phyloP scores from a whole-genome alignment of 768 basidiomycete species.

The Serpula lacrymans region DNA sequence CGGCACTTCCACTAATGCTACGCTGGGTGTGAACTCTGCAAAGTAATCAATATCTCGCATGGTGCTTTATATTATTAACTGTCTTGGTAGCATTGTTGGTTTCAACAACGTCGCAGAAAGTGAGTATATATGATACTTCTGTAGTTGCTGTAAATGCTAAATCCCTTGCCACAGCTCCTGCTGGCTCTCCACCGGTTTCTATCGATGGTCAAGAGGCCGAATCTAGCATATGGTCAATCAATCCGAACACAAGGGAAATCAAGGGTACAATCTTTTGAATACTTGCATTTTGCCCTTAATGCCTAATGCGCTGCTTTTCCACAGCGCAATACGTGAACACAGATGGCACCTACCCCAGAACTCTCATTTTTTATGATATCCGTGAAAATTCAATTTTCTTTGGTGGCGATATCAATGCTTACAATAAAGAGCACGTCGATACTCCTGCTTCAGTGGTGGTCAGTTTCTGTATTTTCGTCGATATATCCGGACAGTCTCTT shows the following conservation, averaged over 20 bases:
- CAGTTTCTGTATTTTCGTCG: slow-evolving; percentile 15
- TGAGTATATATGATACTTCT: slow-evolving; percentile 13
- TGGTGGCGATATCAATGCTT: slow-evolving; percentile 39
- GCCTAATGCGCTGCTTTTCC: neutral
- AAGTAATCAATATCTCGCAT: slow-evolving; percentile 5
- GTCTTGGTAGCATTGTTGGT: slow-evolving; percentile 24
- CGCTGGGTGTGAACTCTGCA: slow-evolving; percentile 10
- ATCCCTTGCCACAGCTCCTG: slow-evolving; percentile 26
- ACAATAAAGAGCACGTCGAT: slow-evolving; percentile 30
- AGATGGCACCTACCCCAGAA: slow-evolving; percentile 36
- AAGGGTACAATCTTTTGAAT: slow-evolving; percentile 27
- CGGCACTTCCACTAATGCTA: slow-evolving; percentile 27
- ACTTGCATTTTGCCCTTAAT: neutral
- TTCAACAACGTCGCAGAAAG: slow-evolving; percentile 37
- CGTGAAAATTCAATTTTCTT: slow-evolving; percentile 41
- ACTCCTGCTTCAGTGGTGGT: slow-evolving; percentile 32
- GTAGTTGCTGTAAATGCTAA: neutral
- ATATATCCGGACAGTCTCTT: slow-evolving; percentile 1
- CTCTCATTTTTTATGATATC: slow-evolving; percentile 38
- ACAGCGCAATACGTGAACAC: slow-evolving; percentile 46
- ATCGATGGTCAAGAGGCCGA: slow-evolving; percentile 25
- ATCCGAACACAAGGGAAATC: slow-evolving; percentile 36
- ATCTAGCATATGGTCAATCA: slow-evolving; percentile 46
- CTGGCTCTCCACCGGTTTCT: slow-evolving; percentile 28
- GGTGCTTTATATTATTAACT: neutral